These are phyloP conservation scores for Rosa multiflora DNA, from an alignment of 306 rosid species.

Conservation along the genomic window DNA sequence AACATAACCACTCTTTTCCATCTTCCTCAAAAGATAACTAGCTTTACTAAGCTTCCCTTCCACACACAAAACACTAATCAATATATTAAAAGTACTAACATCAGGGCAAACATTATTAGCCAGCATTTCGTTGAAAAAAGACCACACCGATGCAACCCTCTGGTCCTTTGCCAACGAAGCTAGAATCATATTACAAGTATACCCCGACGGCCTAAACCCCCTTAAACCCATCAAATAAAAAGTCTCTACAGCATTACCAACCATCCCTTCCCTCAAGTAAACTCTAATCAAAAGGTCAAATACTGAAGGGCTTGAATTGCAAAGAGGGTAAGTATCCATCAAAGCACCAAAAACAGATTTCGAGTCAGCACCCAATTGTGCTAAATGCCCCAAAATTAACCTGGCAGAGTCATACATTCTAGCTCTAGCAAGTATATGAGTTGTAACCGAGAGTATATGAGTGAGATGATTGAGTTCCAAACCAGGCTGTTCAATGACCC, in stretches of 20 bases:
- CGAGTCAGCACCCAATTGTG: conserved; percentile 44
- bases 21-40: conserved; percentile 48
- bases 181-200: conserved; percentile 74
- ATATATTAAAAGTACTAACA: conserved; percentile 62
- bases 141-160: conserved; percentile 48
- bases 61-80: conserved; percentile 56
- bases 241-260: conserved; percentile 53
- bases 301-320: conserved; percentile 75
- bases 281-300: conserved; percentile 70
- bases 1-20: conserved; percentile 59
- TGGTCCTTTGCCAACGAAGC: conserved; percentile 57
- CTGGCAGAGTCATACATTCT: conserved; percentile 65
- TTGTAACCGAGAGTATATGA: conserved; percentile 55
- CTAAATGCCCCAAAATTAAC: conserved; percentile 47
- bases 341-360: conserved; percentile 51
- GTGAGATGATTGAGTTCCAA: conserved; percentile 61
- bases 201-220: conserved; percentile 66
- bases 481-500: conserved; percentile 65
- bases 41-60: conserved; percentile 66
- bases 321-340: conserved; percentile 69
- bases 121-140: conserved; percentile 66
- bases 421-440: conserved; percentile 75
- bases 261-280: conserved; percentile 57
- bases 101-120: conserved; percentile 49
- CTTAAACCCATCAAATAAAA: conserved; percentile 57